Evolutionary conservation across 305 asterid genomes (phyloP), one percentile per base, ranked within the genome.

Genomic region (Galium porrigens): DNA sequence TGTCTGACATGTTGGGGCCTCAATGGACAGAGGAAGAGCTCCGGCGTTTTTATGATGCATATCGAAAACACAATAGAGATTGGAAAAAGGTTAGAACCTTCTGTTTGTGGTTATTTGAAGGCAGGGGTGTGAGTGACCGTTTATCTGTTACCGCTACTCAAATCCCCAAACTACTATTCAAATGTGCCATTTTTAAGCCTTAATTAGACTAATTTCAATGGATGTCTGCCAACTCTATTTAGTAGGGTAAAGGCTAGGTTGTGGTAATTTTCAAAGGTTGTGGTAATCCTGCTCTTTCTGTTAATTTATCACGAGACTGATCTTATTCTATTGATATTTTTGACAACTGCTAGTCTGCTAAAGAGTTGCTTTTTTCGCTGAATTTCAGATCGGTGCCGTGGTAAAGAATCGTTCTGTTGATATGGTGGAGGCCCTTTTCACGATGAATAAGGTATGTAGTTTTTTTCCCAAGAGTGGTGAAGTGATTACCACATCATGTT

Each of bases 361-460:
- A 48, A 25, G 25, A 30, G 8, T 49, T 64, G 48, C 6, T 30
- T 22, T 18, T 56, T 56, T 20, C 39, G 27, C 36, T 74, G 78
- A 66, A 36, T 67, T 76, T 68, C 80, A 88, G 97, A 91, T 88
- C 68, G 88, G 90, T 30, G 76, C 80, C 70, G 85, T 84, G 52
- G 83, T 91, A 72, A 73, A 82, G 75, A 80, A 80, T 72, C 83
- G 96, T 61, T 73, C 92, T 70, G 63, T 76, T 22, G 95, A 86
- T 58, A 91, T 91, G 97, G 94, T 82, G 81, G 96, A 91, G 80
- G 79, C 95, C 61, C 85, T 91, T 72, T 91, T 81, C 85, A 78
- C 86, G 51, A 85, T 86, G 96, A 91, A 91, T 71, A 81, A 78
- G 86, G 96, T 86, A 76, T 66, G 70, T 53, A 8, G 27, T 58